A percentile compares a stretch with the other conserved stretches of the same genome.
Evolutionary conservation across 2,329 filamentous ascomycete species (phyloP).

Genomic region (Ciborinia camelliae): DNA sequence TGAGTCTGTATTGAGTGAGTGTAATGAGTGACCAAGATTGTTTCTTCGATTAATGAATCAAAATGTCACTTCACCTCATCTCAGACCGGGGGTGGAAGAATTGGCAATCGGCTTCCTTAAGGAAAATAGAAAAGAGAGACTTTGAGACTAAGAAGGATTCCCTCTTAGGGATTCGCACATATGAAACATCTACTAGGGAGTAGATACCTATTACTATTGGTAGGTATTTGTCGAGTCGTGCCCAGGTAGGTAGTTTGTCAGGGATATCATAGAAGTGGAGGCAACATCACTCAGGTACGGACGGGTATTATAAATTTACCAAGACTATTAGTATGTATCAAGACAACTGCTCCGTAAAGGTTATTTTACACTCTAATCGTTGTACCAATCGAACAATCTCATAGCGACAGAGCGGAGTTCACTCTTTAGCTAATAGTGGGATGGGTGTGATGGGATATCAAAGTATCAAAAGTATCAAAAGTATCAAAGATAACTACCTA

Average conservation of each 20-base stretch:
- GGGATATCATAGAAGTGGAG: slow-evolving; percentile 2
- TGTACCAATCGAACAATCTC: not conserved
- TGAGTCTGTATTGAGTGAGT: too few relatives aligned
- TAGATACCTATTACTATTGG: too few relatives aligned
- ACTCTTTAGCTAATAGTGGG: not conserved
- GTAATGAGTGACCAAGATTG: too few relatives aligned
- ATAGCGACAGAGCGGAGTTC: too few relatives aligned
- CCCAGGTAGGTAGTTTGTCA: not conserved
- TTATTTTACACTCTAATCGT: not conserved
- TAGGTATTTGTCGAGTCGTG: too few relatives aligned
- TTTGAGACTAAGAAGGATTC: not conserved
- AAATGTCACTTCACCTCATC: slow-evolving; percentile 4
- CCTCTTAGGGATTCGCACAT: slow-evolving; percentile 1
- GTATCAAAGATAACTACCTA: too few relatives aligned
- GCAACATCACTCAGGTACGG: not conserved
- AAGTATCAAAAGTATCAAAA: too few relatives aligned
- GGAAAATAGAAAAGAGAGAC: not conserved
- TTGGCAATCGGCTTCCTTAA: not conserved
- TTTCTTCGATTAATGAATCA: slow-evolving; percentile 12
- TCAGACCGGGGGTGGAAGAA: not conserved
- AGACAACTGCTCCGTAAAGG: too few relatives aligned
- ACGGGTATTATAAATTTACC: not conserved
- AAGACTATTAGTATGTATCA: too few relatives aligned
- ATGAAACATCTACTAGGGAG: slow-evolving; percentile 12
- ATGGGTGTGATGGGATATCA: too few relatives aligned